Evolutionary conservation across 176 grass and related monocot genomes (phyloP).

Genomic region (Pharus latifolius): DNA sequence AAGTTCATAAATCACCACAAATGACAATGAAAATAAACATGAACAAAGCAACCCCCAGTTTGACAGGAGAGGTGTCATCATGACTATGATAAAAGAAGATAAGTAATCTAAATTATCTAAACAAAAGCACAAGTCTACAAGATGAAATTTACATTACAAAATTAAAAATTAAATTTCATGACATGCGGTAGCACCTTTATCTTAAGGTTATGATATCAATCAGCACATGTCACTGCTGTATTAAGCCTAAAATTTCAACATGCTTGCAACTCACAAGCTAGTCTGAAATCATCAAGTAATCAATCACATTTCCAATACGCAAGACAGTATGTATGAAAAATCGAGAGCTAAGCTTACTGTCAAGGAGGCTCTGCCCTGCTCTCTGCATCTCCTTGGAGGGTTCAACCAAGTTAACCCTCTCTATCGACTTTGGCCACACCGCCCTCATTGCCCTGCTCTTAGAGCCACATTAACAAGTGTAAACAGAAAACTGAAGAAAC

Average conservation of each 20-base stretch:
- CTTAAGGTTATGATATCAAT: neutral
- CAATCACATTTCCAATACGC: neutral
- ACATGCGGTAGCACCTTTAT: neutral
- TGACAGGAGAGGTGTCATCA: constrained; percentile 1
- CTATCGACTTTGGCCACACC: constrained; percentile 83
- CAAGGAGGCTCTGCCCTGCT: constrained; percentile 79
- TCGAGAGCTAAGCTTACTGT: constrained; percentile 42
- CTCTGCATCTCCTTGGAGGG: constrained; percentile 98
- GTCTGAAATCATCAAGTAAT: neutral
- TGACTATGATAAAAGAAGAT: neutral
- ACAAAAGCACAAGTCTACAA: neutral
- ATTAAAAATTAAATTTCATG: neutral
- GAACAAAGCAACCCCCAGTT: neutral
- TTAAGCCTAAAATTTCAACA: neutral
- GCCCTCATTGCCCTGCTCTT: constrained; percentile 79
- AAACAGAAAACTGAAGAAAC: neutral
- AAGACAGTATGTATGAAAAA: neutral
- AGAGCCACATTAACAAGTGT: neutral
- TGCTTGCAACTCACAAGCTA: neutral
- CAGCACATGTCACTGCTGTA: neutral
- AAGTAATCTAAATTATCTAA: neutral
- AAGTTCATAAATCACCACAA: neutral
- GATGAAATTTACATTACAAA: neutral
- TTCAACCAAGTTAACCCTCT: constrained; percentile 83
- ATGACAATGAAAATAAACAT: neutral